A percentile compares a stretch with the other conserved stretches of the same genome.
These are phyloP conservation scores for Penicillium verhagenii DNA, from an alignment of 495 filamentous ascomycete species.

Conservation along the genomic window DNA sequence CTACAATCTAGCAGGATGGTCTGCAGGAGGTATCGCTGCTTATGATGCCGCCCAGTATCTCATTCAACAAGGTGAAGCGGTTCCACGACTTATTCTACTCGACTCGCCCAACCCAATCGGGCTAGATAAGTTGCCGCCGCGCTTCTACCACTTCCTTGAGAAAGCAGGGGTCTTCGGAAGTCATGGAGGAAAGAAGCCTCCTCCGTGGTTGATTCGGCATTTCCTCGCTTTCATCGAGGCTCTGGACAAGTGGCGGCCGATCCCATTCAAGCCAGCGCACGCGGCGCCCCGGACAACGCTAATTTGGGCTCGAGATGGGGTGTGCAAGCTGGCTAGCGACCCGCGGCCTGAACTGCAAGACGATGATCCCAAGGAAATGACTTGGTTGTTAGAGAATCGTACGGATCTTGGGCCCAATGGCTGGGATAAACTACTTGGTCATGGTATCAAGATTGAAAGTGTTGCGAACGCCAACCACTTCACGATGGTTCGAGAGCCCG, in stretches of 20 bases:
- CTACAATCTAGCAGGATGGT: conserved; percentile 63
- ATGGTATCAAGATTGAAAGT: too few relatives aligned
- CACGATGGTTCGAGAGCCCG: too few relatives aligned
- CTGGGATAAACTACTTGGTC: not conserved
- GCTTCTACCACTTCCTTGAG: too few relatives aligned
- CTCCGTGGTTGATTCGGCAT: not conserved
- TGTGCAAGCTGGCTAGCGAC: not conserved
- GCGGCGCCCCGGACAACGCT: not conserved
- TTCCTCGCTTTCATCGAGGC: not conserved
- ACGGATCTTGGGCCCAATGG: not conserved
- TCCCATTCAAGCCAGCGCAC: not conserved
- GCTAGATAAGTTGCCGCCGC: too few relatives aligned
- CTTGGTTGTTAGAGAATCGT: not conserved
- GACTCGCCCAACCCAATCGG: conserved; percentile 27
- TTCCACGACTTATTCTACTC: conserved; percentile 34
- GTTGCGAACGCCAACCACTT: too few relatives aligned
- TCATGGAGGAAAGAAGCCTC: too few relatives aligned
- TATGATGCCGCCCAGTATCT: conserved; percentile 37
- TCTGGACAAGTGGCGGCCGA: not conserved
- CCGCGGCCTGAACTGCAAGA: not conserved
- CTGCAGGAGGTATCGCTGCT: conserved; percentile 47
- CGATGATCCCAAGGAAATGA: not conserved
- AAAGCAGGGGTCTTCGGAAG: too few relatives aligned
- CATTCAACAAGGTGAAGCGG: conserved; percentile 22
- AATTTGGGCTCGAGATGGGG: not conserved